These are phyloP conservation scores for Nothopassalora personata DNA, from an alignment of 2,329 filamentous ascomycete species.

Conservation along the genomic window DNA sequence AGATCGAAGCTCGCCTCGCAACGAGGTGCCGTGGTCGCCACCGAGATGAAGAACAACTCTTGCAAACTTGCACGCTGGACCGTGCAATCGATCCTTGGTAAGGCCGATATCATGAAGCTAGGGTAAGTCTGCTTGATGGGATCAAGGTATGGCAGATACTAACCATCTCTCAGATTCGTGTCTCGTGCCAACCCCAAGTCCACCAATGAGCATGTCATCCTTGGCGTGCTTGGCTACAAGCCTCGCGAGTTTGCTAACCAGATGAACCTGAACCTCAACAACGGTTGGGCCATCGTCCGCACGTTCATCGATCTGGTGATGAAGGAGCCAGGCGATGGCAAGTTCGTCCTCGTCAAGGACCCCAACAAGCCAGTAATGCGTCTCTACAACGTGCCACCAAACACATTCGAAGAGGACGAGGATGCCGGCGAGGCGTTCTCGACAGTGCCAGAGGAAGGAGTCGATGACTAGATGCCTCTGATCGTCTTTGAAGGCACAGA, in stretches of 20 bases:
- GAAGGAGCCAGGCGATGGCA: conserved; percentile 62
- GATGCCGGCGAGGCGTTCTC: conserved; percentile 46
- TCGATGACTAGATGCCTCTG: background rate
- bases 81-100: conserved; percentile 90
- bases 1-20: conserved; percentile 88
- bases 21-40: conserved; percentile 93
- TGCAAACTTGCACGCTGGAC: conserved; percentile 99
- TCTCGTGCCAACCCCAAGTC: conserved; percentile 88
- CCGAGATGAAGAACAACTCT: conserved; percentile 99
- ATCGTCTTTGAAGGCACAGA: background rate
- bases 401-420: conserved; percentile 85
- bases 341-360: conserved; percentile 77
- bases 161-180: conserved; percentile 63
- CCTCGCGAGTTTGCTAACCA: conserved; percentile 92
- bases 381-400: conserved; percentile 81
- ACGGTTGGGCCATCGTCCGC: conserved; percentile 98
- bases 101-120: conserved; percentile 98
- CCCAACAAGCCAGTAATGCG: conserved; percentile 95
- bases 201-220: conserved; percentile 88
- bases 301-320: conserved; percentile 95
- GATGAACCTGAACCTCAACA: conserved; percentile 96
- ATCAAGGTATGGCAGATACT: conserved; percentile 12
- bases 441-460: background rate
- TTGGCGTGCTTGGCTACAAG: conserved; percentile 96
- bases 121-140: conserved; percentile 56